Evolutionary conservation across 768 basidiomycete species (phyloP).

Genomic region (Suillus paluster): DNA sequence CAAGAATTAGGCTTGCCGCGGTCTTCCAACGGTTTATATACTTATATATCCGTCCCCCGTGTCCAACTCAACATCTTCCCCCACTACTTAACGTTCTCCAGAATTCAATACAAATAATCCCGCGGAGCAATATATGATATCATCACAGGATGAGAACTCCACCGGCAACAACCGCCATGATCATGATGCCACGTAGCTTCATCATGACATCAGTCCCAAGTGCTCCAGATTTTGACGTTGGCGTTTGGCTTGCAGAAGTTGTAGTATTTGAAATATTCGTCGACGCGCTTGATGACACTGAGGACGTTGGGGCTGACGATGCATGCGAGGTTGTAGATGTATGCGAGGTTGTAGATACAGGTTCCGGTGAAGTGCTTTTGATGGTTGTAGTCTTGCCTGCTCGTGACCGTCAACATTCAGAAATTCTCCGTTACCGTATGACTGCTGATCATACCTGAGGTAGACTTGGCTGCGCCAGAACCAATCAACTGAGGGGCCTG

Average conservation of each 20-base stretch:
- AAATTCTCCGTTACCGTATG: neutral
- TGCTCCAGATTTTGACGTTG: slow-evolving; percentile 10
- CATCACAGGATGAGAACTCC: slow-evolving; percentile 8
- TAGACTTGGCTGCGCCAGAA: neutral
- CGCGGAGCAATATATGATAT: neutral
- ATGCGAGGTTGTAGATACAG: neutral
- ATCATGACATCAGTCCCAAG: neutral
- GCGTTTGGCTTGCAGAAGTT: slow-evolving; percentile 1
- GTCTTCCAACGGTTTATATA: neutral
- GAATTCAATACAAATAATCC: too few species aligned
- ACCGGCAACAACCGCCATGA: neutral
- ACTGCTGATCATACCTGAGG: neutral
- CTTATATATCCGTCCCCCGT: neutral
- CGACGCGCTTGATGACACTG: neutral
- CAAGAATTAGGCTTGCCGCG: neutral
- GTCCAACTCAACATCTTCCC: neutral
- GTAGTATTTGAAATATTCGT: neutral
- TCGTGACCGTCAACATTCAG: neutral
- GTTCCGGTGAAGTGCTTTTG: neutral
- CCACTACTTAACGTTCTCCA: too few species aligned
- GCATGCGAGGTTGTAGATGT: neutral
- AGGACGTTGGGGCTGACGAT: slow-evolving; percentile 1
- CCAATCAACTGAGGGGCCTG: neutral
- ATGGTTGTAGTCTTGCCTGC: neutral
- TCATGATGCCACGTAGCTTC: neutral